Evolutionary conservation across 2,329 filamentous ascomycete genomes (phyloP).

Genomic region (Colletotrichum sp.): DNA sequence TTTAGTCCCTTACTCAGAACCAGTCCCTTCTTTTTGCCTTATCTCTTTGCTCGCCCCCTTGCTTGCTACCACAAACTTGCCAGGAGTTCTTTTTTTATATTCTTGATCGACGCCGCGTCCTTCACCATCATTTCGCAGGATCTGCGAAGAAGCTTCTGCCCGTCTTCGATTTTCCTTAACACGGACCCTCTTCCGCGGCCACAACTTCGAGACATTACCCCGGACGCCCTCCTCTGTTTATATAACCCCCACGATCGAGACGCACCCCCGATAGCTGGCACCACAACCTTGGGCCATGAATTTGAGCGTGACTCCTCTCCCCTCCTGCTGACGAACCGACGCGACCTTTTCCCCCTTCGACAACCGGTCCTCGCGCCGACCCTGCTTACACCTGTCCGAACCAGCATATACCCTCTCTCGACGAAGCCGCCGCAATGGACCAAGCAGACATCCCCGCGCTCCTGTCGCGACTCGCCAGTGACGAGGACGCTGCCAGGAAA

Average conservation of each 20-base stretch:
- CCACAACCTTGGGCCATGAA: slow-evolving; percentile 11
- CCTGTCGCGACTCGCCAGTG: slow-evolving; percentile 67
- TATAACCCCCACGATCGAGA: neutral
- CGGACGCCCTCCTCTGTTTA: slow-evolving; percentile 2
- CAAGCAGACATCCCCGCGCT: slow-evolving; percentile 71
- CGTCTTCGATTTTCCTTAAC: slow-evolving; percentile 4
- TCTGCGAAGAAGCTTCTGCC: slow-evolving; percentile 8
- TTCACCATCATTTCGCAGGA: neutral
- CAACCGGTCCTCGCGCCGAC: slow-evolving; percentile 7
- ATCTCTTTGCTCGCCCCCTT: neutral
- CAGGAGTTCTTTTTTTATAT: slow-evolving; percentile 10
- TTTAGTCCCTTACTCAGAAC: neutral
- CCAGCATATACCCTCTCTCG: neutral
- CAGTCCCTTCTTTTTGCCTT: neutral
- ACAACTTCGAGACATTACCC: neutral
- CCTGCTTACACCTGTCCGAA: neutral
- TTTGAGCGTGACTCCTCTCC: neutral
- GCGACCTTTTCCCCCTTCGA: neutral
- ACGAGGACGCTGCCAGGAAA: slow-evolving; percentile 91
- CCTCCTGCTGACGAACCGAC: slow-evolving; percentile 13
- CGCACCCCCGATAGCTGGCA: neutral
- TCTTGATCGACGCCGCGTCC: neutral
- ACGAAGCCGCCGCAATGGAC: slow-evolving; percentile 55
- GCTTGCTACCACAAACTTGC: neutral
- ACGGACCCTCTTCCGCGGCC: slow-evolving; percentile 1